A percentile compares a stretch with the other conserved stretches of the same genome.
Conservation (phyloP, 441 rosid genomes). For the Mallotus repandus region DNA sequence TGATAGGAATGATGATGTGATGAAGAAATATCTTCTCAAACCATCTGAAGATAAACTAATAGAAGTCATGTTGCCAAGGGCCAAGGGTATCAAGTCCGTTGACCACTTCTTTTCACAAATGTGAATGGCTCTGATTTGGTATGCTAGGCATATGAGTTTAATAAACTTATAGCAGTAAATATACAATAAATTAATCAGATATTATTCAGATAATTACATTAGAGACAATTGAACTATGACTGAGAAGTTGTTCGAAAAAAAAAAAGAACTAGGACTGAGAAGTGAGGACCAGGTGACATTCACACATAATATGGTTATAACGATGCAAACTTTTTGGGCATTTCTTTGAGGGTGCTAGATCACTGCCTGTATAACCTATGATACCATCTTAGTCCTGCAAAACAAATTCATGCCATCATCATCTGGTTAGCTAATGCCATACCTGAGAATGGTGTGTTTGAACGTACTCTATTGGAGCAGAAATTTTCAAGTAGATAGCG, state of each 20-base stretch:
- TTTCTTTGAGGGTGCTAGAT: not conserved
- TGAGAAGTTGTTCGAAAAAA: no score
- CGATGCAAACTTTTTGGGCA: not conserved
- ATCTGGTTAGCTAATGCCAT: no score
- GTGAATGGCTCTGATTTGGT: not conserved
- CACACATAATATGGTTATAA: not conserved
- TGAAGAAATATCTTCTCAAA: no score
- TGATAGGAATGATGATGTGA: no score
- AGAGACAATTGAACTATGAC: no score
- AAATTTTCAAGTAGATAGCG: no score
- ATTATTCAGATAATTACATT: not conserved
- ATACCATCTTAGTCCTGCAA: slow-evolving; percentile 3
- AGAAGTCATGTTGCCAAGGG: no score
- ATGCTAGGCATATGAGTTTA: slow-evolving; percentile 14
- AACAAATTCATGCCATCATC: not conserved
- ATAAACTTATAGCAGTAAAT: slow-evolving; percentile 10
- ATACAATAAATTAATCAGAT: not conserved
- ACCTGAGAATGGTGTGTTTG: no score
- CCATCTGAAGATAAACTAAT: no score
- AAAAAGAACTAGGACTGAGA: no score
- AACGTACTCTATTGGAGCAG: no score
- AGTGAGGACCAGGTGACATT: not conserved
- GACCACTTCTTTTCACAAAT: not conserved
- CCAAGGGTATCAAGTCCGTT: no score
- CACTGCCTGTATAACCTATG: not conserved